Conservation (phyloP, 208 protist genomes). For the Trypanosoma vivax region DNA sequence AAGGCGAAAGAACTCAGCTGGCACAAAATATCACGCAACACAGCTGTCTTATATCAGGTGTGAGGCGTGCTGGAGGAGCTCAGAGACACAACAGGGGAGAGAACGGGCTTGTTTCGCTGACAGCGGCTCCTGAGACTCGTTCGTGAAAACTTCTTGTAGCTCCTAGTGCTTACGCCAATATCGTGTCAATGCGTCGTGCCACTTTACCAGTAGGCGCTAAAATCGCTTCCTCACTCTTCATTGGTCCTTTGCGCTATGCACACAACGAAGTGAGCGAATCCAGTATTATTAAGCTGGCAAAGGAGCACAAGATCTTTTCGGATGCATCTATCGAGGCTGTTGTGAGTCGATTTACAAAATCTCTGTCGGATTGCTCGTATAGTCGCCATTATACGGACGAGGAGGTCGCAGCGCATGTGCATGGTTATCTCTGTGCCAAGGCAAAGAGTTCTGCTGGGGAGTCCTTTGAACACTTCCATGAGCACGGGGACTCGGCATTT, state of each 20-base stretch:
- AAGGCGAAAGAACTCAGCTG: no score
- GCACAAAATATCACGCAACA: no score
- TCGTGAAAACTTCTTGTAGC: no score
- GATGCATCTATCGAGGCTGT: slow-evolving; percentile 25
- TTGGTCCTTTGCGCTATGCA: neutral
- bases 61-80: no score
- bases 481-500: slow-evolving; percentile 42
- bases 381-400: slow-evolving; percentile 31
- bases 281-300: slow-evolving; percentile 20
- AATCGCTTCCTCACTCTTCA: slow-evolving; percentile 1
- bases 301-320: slow-evolving; percentile 42
- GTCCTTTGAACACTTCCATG: slow-evolving; percentile 61
- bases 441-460: slow-evolving; percentile 41
- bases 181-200: neutral
- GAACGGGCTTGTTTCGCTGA: no score
- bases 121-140: no score
- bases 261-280: slow-evolving; percentile 11
- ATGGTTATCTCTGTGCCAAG: slow-evolving; percentile 59
- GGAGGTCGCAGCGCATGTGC: slow-evolving; percentile 42
- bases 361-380: slow-evolving; percentile 46
- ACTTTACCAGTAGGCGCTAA: neutral
- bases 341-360: slow-evolving; percentile 31
- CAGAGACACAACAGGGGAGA: no score
- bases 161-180: no score
- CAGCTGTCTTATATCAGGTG: no score